Evolutionary conservation across 2,329 filamentous ascomycete species (phyloP), one percentile per base, ranked within the genome.

Genomic region (Ustulina deusta): DNA sequence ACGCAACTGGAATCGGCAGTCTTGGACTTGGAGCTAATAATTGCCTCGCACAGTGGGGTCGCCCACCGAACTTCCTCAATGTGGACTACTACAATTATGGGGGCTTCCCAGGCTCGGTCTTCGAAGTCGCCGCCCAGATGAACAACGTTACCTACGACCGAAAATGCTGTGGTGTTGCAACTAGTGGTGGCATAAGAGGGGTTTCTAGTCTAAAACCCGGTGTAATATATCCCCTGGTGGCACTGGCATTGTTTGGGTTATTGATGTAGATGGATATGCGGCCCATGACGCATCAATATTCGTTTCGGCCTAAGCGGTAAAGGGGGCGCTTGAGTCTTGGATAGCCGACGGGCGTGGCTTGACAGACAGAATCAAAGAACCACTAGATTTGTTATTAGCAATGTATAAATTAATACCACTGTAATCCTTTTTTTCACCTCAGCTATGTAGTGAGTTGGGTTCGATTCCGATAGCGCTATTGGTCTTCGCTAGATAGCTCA

Each of bases 61-160:
- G 87, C 9, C 84, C 92, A 0, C 93, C 93, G 2, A 95, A 91
- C 75, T 89, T 94, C 75, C 83, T 97, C 57, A 89, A 96, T 61
- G 92, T 96, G 29, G 93, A 97, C 78, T 96, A 93, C 79, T 97
- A 96, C 81, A 93, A 96, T 78, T 83, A 84, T 68, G 92, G 91
- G 34, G 83, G 81, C 40, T 86, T 78, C 36, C 84, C 81, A 3
- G 93, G 93, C 1, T 92, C 91, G 2, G 92, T 96, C 10, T 97
- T 97, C 74, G 85, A 91, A 75, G 90, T 91, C 22, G 91, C 90
- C 0, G 91, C 91, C 0, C 76, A 80, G 65, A 86, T 89, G 72
- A 96, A 95, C 78, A 89, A 90, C 68, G 91, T 96, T 54, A 90
- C 87, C 0, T 94, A 93, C 76, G 83, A 83, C 52, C 77, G 83